Percentiles rank a stretch among this genome's conserved stretches.
Evolutionary conservation across 164 flowering plant species (phyloP).

Genomic region (Piper longum): DNA sequence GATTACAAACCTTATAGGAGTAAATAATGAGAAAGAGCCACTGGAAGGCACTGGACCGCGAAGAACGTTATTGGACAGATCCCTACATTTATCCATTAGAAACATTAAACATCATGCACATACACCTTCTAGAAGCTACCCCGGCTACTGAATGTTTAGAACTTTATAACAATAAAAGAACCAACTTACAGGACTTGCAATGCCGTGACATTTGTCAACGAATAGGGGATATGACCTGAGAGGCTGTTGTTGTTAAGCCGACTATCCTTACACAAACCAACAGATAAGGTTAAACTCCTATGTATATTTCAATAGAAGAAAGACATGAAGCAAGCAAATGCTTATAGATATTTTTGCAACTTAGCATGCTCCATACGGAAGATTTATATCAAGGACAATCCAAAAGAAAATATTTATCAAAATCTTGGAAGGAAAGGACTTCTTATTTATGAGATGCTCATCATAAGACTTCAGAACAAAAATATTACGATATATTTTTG

Average conservation of each 20-base stretch:
- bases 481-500: too few species aligned
- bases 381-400: not conserved
- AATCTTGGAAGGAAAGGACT: too few species aligned
- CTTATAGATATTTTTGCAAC: too few species aligned
- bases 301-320: conserved; percentile 2
- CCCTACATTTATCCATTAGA: conserved; percentile 23
- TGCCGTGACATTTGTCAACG: conserved; percentile 33
- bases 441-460: too few species aligned
- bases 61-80: conserved; percentile 46
- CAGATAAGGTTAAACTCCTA: not conserved
- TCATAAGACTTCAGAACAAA: too few species aligned
- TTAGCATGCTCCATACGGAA: not conserved
- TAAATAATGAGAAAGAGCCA: conserved; percentile 59
- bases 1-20: conserved; percentile 45
- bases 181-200: conserved; percentile 50
- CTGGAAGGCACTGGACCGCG: conserved; percentile 43
- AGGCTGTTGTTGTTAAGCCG: conserved; percentile 68
- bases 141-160: not conserved
- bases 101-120: conserved; percentile 8
- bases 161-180: not conserved
- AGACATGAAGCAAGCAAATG: not conserved
- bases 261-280: conserved; percentile 34
- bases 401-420: too few species aligned
- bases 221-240: conserved; percentile 38
- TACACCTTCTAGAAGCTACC: not conserved